Conservation (phyloP, 2,329 filamentous ascomycete species). For the Aspergillus sp. region DNA sequence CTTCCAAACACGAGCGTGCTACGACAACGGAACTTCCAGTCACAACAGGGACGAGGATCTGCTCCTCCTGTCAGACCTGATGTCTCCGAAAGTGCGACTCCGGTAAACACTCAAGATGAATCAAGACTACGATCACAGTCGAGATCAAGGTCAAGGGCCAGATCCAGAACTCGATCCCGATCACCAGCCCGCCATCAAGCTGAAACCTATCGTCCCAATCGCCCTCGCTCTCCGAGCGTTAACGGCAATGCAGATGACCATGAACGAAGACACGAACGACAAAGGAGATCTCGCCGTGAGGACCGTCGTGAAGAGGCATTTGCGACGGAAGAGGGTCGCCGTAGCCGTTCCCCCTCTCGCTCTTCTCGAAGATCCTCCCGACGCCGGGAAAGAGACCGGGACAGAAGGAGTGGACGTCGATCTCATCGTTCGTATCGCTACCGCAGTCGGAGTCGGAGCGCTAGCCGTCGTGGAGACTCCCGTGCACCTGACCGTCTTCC, state of each 20-base stretch:
- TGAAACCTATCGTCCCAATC: slow-evolving; percentile 47
- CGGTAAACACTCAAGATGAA: slow-evolving; percentile 33
- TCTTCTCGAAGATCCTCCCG: slow-evolving; percentile 54
- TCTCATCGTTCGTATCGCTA: slow-evolving; percentile 50
- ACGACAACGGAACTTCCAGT: slow-evolving; percentile 52
- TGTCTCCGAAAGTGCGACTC: slow-evolving; percentile 18
- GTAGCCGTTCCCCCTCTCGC: slow-evolving; percentile 62
- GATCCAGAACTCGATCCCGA: slow-evolving; percentile 19
- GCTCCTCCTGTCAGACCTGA: slow-evolving; percentile 15
- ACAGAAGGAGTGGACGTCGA: slow-evolving; percentile 38
- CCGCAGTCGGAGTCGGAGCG: slow-evolving; percentile 32
- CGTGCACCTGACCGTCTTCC: slow-evolving; percentile 35
- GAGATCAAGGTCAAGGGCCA: slow-evolving; percentile 26
- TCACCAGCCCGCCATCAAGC: slow-evolving; percentile 40
- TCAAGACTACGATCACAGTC: slow-evolving; percentile 19
- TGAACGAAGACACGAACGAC: slow-evolving; percentile 20
- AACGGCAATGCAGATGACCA: slow-evolving; percentile 32
- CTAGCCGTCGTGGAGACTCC: slow-evolving; percentile 26
- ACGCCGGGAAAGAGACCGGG: slow-evolving; percentile 58
- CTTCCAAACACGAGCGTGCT: slow-evolving; percentile 75
- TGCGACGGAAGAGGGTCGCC: slow-evolving; percentile 41
- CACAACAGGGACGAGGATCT: slow-evolving; percentile 26
- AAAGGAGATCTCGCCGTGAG: slow-evolving; percentile 24
- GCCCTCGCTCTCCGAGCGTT: slow-evolving; percentile 44
- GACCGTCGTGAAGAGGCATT: slow-evolving; percentile 44